phyloP scores from a whole-genome alignment of 345 rosid species.

The Aquilaria sinensis region DNA sequence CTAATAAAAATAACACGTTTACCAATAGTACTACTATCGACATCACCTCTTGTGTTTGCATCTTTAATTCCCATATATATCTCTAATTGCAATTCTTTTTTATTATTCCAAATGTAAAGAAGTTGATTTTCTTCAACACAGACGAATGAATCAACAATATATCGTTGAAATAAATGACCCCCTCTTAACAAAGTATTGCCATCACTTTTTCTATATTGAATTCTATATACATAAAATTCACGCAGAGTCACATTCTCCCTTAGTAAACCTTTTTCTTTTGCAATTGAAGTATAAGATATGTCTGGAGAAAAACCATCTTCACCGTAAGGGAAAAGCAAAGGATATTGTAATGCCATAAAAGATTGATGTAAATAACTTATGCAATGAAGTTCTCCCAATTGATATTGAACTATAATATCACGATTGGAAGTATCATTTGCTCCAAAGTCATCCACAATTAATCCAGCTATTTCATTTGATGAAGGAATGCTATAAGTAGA shows the following conservation, averaged over 20 bases:
- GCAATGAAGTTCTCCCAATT: not conserved
- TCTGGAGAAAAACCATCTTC: not conserved
- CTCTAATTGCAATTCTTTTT: not conserved
- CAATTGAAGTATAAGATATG: not conserved
- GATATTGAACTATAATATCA: too few relatives aligned
- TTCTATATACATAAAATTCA: not conserved
- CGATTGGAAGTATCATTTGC: too few relatives aligned
- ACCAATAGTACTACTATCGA: not conserved
- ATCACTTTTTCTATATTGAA: not conserved
- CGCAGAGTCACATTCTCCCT: not conserved
- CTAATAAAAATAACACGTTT: not conserved
- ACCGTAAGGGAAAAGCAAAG: not conserved
- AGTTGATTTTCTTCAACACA: not conserved
- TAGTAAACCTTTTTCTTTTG: not conserved
- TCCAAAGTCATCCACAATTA: too few relatives aligned
- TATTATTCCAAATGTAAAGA: not conserved
- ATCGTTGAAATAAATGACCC: slow-evolving; percentile 1
- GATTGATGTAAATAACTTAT: not conserved
- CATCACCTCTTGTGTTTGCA: not conserved
- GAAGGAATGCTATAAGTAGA: too few relatives aligned
- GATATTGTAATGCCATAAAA: not conserved
- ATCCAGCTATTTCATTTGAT: too few relatives aligned
- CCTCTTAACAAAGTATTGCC: not conserved
- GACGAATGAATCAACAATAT: not conserved
- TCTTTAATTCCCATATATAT: not conserved